These are phyloP conservation scores for Botrytis paeoniae DNA, from an alignment of 2,329 filamentous ascomycete species.

Conservation along the genomic window DNA sequence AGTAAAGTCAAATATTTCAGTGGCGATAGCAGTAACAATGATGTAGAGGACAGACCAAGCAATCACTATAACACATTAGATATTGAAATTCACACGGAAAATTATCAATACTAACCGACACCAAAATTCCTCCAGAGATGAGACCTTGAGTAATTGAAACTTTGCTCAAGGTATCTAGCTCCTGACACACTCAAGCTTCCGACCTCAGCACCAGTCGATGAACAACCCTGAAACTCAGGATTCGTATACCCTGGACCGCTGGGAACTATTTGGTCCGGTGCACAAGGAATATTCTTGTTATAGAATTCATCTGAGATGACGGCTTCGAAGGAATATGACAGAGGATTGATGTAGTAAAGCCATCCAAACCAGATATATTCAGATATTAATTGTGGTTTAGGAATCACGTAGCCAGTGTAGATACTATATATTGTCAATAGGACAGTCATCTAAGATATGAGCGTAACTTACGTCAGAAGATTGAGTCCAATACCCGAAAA, in stretches of 20 bases:
- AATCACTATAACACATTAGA: slow-evolving; percentile 47
- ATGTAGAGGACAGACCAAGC: slow-evolving; percentile 75
- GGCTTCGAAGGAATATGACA: slow-evolving; percentile 60
- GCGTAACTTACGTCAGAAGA: slow-evolving; percentile 46
- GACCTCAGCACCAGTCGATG: slow-evolving; percentile 54
- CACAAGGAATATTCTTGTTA: slow-evolving; percentile 54
- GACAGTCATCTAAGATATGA: not conserved
- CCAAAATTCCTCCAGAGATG: slow-evolving; percentile 66
- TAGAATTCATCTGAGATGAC: slow-evolving; percentile 62
- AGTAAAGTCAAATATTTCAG: slow-evolving; percentile 65
- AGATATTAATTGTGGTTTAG: slow-evolving; percentile 56
- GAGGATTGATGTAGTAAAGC: slow-evolving; percentile 48
- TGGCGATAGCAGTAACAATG: slow-evolving; percentile 64
- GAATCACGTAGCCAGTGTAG: slow-evolving; percentile 67
- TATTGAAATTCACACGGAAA: not conserved
- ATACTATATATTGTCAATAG: slow-evolving; percentile 38
- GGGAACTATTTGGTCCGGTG: slow-evolving; percentile 56
- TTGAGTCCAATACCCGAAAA: slow-evolving; percentile 63
- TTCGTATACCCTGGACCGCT: slow-evolving; percentile 52
- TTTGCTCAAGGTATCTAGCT: slow-evolving; percentile 50
- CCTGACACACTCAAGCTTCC: slow-evolving; percentile 52
- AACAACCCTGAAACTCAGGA: slow-evolving; percentile 59
- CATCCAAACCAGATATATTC: slow-evolving; percentile 65
- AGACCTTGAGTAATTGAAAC: slow-evolving; percentile 54
- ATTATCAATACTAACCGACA: slow-evolving; percentile 39